A percentile compares a stretch with the other conserved stretches of the same genome.
These are phyloP conservation scores for Paramecium biaurelia DNA, from an alignment of 73 alveolate species.

Conservation along the genomic window DNA sequence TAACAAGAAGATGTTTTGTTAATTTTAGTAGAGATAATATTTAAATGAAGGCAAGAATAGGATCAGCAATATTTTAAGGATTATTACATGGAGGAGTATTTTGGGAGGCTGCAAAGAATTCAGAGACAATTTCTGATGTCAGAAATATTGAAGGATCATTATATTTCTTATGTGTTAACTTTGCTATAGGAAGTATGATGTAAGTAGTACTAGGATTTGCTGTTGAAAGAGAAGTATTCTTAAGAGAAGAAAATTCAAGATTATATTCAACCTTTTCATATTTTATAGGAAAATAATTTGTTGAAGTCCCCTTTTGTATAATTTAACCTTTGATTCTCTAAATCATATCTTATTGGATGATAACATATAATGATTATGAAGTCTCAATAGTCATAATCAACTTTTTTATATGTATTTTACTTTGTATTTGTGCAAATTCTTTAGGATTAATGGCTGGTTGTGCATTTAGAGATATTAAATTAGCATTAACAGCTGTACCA, in stretches of 20 bases:
- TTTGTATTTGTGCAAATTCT: constrained; percentile 18
- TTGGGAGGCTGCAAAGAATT: background rate
- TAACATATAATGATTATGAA: background rate
- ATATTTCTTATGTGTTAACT: constrained; percentile 23
- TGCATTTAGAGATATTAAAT: constrained; percentile 49
- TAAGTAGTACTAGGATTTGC: constrained; percentile 47
- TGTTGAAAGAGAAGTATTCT: constrained; percentile 73
- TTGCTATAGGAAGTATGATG: background rate
- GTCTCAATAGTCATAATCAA: background rate
- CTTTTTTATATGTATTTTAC: background rate
- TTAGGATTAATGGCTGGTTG: constrained; percentile 43
- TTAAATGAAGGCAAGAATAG: background rate
- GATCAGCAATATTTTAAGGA: background rate
- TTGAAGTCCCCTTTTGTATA: constrained; percentile 66
- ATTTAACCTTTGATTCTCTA: background rate
- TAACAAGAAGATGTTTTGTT: background rate
- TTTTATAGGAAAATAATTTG: constrained; percentile 61
- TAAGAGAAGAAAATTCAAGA: constrained; percentile 72
- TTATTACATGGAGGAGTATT: constrained; percentile 27
- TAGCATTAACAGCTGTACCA: constrained; percentile 66
- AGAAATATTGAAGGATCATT: constrained; percentile 27
- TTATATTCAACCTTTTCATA: constrained; percentile 59
- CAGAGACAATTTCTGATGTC: background rate
- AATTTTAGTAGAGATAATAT: background rate
- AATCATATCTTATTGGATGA: constrained; percentile 28